These are phyloP conservation scores for Cutaneotrichosporon spelunceum DNA, from an alignment of 1,284 basidiomycete genomes.

Conservation along the genomic window DNA sequence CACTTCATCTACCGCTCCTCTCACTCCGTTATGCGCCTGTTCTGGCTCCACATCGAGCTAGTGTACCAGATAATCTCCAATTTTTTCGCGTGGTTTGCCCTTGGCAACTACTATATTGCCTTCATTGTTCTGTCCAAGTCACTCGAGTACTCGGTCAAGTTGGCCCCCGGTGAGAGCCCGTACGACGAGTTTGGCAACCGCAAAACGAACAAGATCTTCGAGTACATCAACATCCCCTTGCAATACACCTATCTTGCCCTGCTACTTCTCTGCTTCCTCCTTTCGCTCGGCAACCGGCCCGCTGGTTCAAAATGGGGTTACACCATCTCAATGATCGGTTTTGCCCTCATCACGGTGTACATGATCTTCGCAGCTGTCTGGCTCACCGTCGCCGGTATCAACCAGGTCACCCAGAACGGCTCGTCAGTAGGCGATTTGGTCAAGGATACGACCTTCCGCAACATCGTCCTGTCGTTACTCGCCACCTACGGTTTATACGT, in stretches of 20 bases:
- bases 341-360: constrained; percentile 82
- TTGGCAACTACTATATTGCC: constrained; percentile 87
- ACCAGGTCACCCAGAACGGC: constrained; percentile 54
- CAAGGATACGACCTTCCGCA: constrained; percentile 64
- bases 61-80: constrained; percentile 86
- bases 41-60: constrained; percentile 92
- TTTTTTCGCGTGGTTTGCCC: constrained; percentile 86
- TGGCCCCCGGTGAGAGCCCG: constrained; percentile 23
- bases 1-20: constrained; percentile 87
- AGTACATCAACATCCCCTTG: constrained; percentile 71
- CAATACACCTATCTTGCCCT: constrained; percentile 85
- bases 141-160: background rate
- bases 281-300: constrained; percentile 86
- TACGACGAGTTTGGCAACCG: constrained; percentile 31
- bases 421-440: constrained; percentile 51
- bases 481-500: constrained; percentile 85
- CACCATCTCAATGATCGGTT: constrained; percentile 75
- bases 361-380: constrained; percentile 69
- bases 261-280: constrained; percentile 83
- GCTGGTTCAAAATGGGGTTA: constrained; percentile 73
- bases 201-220: constrained; percentile 28
- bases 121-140: constrained; percentile 54
- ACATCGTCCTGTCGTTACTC: constrained; percentile 52
- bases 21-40: constrained; percentile 77
- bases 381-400: constrained; percentile 73